Evolutionary conservation across 345 rosid genomes (phyloP), one percentile per base, ranked within the genome.

Genomic region (Isatis tinctoria): DNA sequence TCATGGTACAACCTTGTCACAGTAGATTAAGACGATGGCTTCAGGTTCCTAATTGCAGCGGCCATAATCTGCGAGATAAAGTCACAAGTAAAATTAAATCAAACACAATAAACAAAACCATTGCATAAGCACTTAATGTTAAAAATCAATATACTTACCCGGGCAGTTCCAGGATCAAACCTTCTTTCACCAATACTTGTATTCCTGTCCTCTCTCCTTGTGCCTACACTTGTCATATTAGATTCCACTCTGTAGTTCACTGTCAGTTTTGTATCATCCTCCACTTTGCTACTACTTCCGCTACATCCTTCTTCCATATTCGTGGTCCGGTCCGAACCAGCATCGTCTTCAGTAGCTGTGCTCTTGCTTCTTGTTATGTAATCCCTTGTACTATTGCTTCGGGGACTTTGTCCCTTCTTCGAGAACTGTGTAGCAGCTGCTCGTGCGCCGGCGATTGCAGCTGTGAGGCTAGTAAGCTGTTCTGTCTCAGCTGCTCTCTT

Each of bases 361-460:
- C 52, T 59, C 69, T 49, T 74, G 20, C 30, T 67, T 64, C 69
- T 70, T 41, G 78, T 76, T n/a, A 62, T 59, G 44, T 73, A 44
- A 52, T 56, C 49, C 58, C 68, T 40, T 30, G 20, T 40, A 49
- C n/a, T 45, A 72, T 79, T 60, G 11, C 33, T 48, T 33, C 27
- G 71, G 22, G 41, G 52, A 66, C 70, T 54, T 60, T 83, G 82
- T 57, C 69, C 82, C 74, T 83, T 87, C 67, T 82, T 95, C 32
- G 85, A 83, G 75, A 86, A 92, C 69, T 92, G 97, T 32, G 87
- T 80, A 27, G 97, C 92, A 6, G 97, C 97, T 63, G 88, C 91
- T 77, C 74, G 85, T 39, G 99, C 99, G 67, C 96, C 92, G 14
- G 89, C 96, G 24, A 90, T 92, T 48, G 97, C 99, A 57, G 86